Percentiles rank a stretch among this genome's conserved stretches.
phyloP scores from a whole-genome alignment of 805 yeast species.

The Hanseniaspora pseudoguilliermondii region DNA sequence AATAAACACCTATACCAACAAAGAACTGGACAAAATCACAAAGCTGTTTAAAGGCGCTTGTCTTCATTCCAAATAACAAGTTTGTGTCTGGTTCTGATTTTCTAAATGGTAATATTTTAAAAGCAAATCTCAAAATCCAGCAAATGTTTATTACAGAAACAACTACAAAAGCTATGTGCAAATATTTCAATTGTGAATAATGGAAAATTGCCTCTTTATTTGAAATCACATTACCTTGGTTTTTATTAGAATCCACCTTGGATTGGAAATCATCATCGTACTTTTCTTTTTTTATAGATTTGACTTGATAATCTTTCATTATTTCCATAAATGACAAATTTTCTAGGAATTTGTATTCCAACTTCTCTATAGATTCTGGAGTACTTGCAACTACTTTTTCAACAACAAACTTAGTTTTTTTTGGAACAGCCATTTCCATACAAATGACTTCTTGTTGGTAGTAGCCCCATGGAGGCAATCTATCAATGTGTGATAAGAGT shows the following conservation, averaged over 20 bases:
- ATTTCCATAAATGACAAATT: slow-evolving; percentile 17
- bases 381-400: slow-evolving; percentile 41
- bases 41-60: not conserved
- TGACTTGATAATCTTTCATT: slow-evolving; percentile 17
- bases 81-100: not conserved
- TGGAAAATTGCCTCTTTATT: slow-evolving; percentile 3
- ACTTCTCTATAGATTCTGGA: slow-evolving; percentile 17
- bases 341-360: slow-evolving; percentile 18
- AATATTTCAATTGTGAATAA: slow-evolving; percentile 13
- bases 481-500: slow-evolving; percentile 57
- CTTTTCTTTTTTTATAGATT: slow-evolving; percentile 12
- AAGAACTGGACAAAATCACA: not conserved
- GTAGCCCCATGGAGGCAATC: slow-evolving; percentile 75
- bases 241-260: not conserved
- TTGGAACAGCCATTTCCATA: slow-evolving; percentile 54
- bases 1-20: not conserved
- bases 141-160: not conserved
- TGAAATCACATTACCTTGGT: not conserved
- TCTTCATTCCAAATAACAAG: not conserved
- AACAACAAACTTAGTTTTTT: slow-evolving; percentile 60
- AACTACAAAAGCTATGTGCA: slow-evolving; percentile 13
- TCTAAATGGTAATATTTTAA: not conserved
- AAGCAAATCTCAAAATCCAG: not conserved
- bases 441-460: slow-evolving; percentile 84
- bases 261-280: slow-evolving; percentile 8